Percentiles rank a stretch among this genome's conserved stretches.
These are phyloP conservation scores for Capsicum baccatum DNA, from an alignment of 257 asterid genomes.

Conservation along the genomic window DNA sequence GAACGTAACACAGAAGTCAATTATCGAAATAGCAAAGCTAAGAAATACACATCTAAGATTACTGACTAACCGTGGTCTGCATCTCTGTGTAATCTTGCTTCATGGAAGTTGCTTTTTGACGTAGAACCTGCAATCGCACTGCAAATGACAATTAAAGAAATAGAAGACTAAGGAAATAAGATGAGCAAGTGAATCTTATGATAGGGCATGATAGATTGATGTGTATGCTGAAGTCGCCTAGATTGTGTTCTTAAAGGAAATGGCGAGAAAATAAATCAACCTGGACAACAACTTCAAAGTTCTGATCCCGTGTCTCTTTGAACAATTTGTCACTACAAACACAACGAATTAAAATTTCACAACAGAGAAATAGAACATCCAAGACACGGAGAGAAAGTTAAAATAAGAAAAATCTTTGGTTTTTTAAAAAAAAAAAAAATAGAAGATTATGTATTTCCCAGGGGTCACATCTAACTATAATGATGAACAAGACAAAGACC, in stretches of 20 bases:
- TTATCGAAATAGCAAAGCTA: constrained; percentile 28
- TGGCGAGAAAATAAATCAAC: constrained; percentile 54
- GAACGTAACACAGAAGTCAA: constrained; percentile 35
- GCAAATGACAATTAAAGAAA: constrained; percentile 51
- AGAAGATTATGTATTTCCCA: background rate
- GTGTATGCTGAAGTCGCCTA: background rate
- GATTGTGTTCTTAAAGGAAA: background rate
- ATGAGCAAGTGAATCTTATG: background rate
- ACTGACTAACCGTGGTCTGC: constrained; percentile 74
- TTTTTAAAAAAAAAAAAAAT: background rate
- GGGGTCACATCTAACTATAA: background rate
- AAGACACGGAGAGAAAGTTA: background rate
- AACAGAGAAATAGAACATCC: background rate
- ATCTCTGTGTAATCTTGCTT: constrained; percentile 95
- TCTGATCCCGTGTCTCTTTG: constrained; percentile 95
- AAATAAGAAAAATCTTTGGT: background rate
- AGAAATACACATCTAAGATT: constrained; percentile 29
- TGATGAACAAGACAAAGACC: constrained; percentile 10
- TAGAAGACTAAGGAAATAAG: constrained; percentile 33
- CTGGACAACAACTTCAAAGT: constrained; percentile 98
- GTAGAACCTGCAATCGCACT: constrained; percentile 88
- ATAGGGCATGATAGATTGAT: constrained; percentile 23
- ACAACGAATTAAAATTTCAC: background rate
- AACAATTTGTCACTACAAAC: constrained; percentile 87
- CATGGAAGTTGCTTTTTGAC: constrained; percentile 97